phyloP scores from a whole-genome alignment of 441 rosid genomes.

The Viola pubescens region DNA sequence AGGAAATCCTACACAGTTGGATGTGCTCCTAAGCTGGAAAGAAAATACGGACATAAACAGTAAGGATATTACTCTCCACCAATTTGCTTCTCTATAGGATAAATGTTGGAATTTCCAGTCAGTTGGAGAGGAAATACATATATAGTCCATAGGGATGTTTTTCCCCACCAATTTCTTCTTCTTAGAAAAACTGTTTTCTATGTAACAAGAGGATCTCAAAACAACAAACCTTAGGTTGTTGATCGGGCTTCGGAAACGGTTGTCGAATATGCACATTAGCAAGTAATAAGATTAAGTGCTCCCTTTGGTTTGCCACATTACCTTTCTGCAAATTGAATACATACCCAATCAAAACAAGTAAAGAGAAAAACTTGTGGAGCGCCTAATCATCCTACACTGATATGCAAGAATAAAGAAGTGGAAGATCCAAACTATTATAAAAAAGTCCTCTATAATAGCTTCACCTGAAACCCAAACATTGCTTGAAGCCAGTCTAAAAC shows the following conservation, averaged over 20 bases:
- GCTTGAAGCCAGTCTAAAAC: constrained; percentile 97
- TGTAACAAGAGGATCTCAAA: background rate
- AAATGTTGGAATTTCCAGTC: too few relatives aligned
- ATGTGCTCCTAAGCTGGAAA: too few relatives aligned
- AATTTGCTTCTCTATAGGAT: too few relatives aligned
- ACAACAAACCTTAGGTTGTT: constrained; percentile 85
- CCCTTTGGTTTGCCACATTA: constrained; percentile 98
- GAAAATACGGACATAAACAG: too few relatives aligned
- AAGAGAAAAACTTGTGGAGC: constrained; percentile 1
- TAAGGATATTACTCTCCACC: too few relatives aligned
- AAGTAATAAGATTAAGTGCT: constrained; percentile 83
- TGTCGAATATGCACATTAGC: constrained; percentile 94
- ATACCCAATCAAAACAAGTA: constrained; percentile 6
- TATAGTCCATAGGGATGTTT: too few relatives aligned
- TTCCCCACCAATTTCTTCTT: too few relatives aligned
- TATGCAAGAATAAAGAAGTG: background rate
- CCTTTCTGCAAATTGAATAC: constrained; percentile 56
- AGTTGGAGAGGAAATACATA: too few relatives aligned
- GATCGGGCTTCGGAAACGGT: constrained; percentile 89
- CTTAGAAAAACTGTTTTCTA: background rate
- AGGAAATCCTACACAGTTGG: too few relatives aligned
- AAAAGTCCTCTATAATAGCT: background rate
- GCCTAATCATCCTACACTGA: background rate
- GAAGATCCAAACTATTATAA: constrained; percentile 3
- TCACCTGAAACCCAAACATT: constrained; percentile 99